A percentile compares a stretch with the other conserved stretches of the same genome.
Conservation (phyloP, 148 eudicot genomes). For the Nyssa sinensis region DNA sequence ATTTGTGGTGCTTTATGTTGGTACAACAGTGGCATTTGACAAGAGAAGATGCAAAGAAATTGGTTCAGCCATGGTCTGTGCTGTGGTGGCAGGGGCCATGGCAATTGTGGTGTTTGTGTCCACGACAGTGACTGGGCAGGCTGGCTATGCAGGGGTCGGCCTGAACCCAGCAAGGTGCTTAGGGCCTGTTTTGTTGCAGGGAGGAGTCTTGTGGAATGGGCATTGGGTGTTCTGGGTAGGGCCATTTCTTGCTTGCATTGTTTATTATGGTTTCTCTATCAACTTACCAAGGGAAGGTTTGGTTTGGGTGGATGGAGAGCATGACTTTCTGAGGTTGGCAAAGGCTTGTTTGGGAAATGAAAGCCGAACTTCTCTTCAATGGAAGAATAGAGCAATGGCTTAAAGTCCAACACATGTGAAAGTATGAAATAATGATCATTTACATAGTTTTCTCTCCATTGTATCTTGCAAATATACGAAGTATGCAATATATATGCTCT, state of each 20-base stretch:
- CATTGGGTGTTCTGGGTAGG: slow-evolving; percentile 24
- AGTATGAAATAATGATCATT: too few species aligned
- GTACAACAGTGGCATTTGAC: slow-evolving; percentile 8
- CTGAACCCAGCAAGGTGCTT: slow-evolving; percentile 8
- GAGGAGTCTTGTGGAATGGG: slow-evolving; percentile 7
- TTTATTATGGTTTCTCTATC: slow-evolving; percentile 4
- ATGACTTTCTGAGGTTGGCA: background rate
- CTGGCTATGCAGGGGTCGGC: slow-evolving; percentile 3
- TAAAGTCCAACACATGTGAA: too few species aligned
- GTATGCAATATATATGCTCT: too few species aligned
- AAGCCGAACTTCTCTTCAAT: background rate
- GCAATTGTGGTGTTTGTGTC: slow-evolving; percentile 14
- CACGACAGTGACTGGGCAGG: background rate
- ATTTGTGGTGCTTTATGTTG: slow-evolving; percentile 1
- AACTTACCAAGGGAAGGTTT: background rate
- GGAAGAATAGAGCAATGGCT: too few species aligned
- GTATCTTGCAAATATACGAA: too few species aligned
- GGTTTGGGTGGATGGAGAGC: background rate
- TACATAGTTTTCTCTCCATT: too few species aligned
- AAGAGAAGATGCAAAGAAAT: background rate
- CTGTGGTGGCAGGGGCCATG: background rate
- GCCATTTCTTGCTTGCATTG: background rate
- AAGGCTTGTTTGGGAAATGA: background rate
- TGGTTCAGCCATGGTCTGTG: background rate
- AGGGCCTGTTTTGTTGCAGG: background rate